These are phyloP conservation scores for Xerophyta viscosa DNA, from an alignment of 106 monocot genomes.

Conservation along the genomic window DNA sequence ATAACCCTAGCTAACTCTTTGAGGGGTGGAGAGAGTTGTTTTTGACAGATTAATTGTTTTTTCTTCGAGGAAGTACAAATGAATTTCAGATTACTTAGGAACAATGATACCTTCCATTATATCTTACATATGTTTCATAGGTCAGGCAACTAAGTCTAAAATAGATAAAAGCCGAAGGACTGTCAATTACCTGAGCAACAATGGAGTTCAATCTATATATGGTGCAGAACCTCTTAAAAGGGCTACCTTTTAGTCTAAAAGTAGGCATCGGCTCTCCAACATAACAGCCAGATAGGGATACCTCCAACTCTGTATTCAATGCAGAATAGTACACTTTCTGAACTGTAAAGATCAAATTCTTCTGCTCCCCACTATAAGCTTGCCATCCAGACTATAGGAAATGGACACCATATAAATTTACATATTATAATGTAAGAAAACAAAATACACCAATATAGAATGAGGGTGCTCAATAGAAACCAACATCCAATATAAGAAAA, in stretches of 20 bases:
- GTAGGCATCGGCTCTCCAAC: conserved; percentile 15
- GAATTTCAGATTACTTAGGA: no score
- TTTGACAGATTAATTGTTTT: no score
- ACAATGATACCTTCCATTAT: background rate
- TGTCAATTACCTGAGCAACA: conserved; percentile 61
- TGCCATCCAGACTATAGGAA: conserved; percentile 53
- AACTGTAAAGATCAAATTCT: conserved; percentile 50
- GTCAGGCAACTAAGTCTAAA: background rate
- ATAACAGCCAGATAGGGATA: conserved; percentile 21
- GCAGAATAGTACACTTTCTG: conserved; percentile 16
- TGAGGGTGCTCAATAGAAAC: no score
- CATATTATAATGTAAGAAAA: background rate
- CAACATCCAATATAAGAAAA: no score
- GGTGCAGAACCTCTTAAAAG: conserved; percentile 61
- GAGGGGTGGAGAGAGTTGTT: no score
- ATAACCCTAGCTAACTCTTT: no score
- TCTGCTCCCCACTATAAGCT: conserved; percentile 46
- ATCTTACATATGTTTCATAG: background rate
- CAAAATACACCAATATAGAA: no score
- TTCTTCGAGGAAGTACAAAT: no score
- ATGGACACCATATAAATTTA: background rate
- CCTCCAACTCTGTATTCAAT: conserved; percentile 38
- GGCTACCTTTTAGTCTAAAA: conserved; percentile 59
- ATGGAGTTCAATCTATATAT: conserved; percentile 49
- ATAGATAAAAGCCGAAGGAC: background rate